Percentiles rank a stretch among this genome's conserved stretches.
Conservation (phyloP, 371 early-diverging fungal genomes). For the Choanephora cucurbitarum region DNA sequence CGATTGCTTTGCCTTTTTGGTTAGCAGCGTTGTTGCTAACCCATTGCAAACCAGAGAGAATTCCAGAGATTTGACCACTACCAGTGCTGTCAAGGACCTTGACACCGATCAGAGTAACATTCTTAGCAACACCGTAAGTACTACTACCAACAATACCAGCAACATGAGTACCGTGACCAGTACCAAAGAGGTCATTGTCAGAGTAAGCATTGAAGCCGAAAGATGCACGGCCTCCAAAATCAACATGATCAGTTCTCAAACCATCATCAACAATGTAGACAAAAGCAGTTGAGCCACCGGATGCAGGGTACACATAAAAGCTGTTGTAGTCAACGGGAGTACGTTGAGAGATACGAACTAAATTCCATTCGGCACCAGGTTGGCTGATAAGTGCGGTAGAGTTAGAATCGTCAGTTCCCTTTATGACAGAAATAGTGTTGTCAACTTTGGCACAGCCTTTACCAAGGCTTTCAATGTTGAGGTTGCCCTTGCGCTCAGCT, state of each 20-base stretch:
- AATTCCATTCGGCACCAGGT: slow-evolving; percentile 34
- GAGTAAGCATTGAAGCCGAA: too few relatives aligned
- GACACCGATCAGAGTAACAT: slow-evolving; percentile 58
- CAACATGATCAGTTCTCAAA: too few relatives aligned
- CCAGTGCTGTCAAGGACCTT: slow-evolving; percentile 64
- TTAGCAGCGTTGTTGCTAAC: slow-evolving; percentile 39
- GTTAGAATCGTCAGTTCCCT: not conserved
- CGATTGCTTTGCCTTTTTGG: slow-evolving; percentile 30
- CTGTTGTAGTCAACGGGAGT: not conserved
- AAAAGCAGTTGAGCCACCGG: too few relatives aligned
- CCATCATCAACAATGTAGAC: too few relatives aligned
- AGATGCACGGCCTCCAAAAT: too few relatives aligned
- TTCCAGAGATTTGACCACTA: slow-evolving; percentile 27
- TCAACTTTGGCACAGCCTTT: not conserved
- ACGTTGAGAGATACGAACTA: slow-evolving; percentile 36
- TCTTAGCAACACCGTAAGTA: slow-evolving; percentile 68
- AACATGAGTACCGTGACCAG: slow-evolving; percentile 64
- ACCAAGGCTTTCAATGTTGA: slow-evolving; percentile 1
- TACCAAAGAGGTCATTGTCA: too few relatives aligned
- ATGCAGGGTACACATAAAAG: too few relatives aligned
- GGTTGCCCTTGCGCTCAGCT: slow-evolving; percentile 1
- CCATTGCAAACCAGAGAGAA: slow-evolving; percentile 65
- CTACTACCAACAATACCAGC: slow-evolving; percentile 69
- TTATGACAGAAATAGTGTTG: not conserved
- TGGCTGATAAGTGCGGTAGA: slow-evolving; percentile 6